Evolutionary conservation across 2,329 filamentous ascomycete species (phyloP).

Genomic region (Sclerotiophoma versabilis): DNA sequence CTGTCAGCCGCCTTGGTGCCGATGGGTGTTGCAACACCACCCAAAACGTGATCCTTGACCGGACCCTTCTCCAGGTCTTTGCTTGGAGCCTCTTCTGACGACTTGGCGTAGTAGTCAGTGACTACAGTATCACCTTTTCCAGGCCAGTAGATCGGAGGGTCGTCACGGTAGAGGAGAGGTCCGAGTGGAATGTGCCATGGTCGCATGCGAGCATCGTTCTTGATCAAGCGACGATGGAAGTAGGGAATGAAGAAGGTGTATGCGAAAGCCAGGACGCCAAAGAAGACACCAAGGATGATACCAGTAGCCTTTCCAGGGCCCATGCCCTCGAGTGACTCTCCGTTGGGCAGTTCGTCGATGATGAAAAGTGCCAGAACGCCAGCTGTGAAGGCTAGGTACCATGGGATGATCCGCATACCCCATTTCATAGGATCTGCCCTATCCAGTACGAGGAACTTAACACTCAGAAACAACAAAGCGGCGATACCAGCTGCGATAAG

Average conservation of each 20-base stretch:
- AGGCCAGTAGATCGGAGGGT: conserved; percentile 52
- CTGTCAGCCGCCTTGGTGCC: neutral
- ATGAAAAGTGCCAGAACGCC: conserved; percentile 65
- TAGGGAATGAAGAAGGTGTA: conserved; percentile 41
- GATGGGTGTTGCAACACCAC: conserved; percentile 5
- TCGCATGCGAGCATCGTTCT: conserved; percentile 34
- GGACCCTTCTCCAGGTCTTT: conserved; percentile 19
- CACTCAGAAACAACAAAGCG: conserved; percentile 57
- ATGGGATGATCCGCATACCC: conserved; percentile 57
- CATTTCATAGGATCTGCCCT: conserved; percentile 58
- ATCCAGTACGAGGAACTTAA: conserved; percentile 60
- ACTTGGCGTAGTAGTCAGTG: conserved; percentile 51
- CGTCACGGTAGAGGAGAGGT: conserved; percentile 50
- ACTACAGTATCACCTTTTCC: conserved; percentile 47
- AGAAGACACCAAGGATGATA: conserved; percentile 39
- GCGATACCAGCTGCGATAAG: conserved; percentile 57
- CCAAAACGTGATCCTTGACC: conserved; percentile 4
- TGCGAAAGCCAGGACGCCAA: conserved; percentile 26
- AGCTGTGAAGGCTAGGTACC: conserved; percentile 59
- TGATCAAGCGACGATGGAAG: conserved; percentile 35
- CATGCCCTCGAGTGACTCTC: conserved; percentile 37
- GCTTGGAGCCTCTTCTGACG: conserved; percentile 30
- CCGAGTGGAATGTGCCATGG: conserved; percentile 44
- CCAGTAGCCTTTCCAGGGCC: conserved; percentile 35
- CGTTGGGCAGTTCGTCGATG: conserved; percentile 56